These are phyloP conservation scores for Cladophialophora immunda DNA, from an alignment of 2,329 filamentous ascomycete species.

Conservation along the genomic window DNA sequence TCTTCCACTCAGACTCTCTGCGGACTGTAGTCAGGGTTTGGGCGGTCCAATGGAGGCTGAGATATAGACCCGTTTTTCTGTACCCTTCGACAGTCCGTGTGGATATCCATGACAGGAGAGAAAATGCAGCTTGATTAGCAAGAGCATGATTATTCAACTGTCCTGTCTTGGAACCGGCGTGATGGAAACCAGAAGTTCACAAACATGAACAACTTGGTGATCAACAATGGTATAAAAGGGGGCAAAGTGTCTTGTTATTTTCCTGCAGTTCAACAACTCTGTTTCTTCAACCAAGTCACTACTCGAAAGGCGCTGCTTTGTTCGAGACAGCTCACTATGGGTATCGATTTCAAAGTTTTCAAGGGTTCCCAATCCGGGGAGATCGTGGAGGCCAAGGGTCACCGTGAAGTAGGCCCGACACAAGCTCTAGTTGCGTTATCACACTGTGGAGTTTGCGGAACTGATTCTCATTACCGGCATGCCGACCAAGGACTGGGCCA, in stretches of 20 bases:
- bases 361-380: conserved; percentile 36
- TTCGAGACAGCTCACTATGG: conserved; percentile 22
- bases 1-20: not conserved
- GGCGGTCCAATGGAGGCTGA: not conserved
- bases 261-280: not conserved
- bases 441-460: conserved; percentile 38
- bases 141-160: conserved; percentile 3
- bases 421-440: conserved; percentile 35
- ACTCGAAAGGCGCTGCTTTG: not conserved
- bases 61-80: not conserved
- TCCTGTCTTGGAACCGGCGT: not conserved
- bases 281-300: not conserved
- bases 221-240: not conserved
- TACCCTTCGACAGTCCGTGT: not conserved
- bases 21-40: not conserved
- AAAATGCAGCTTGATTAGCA: conserved; percentile 22
- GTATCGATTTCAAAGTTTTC: conserved; percentile 37
- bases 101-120: not conserved
- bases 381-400: conserved; percentile 32
- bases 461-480: conserved; percentile 36
- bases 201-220: not conserved
- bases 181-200: not conserved
- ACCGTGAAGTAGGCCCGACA: conserved; percentile 30
- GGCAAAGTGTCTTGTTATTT: not conserved
- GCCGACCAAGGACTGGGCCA: conserved; percentile 40